A percentile compares a stretch with the other conserved stretches of the same genome.
Evolutionary conservation across 1,139 yeast genomes (phyloP).

Genomic region (Blastobotrys aristatus): DNA sequence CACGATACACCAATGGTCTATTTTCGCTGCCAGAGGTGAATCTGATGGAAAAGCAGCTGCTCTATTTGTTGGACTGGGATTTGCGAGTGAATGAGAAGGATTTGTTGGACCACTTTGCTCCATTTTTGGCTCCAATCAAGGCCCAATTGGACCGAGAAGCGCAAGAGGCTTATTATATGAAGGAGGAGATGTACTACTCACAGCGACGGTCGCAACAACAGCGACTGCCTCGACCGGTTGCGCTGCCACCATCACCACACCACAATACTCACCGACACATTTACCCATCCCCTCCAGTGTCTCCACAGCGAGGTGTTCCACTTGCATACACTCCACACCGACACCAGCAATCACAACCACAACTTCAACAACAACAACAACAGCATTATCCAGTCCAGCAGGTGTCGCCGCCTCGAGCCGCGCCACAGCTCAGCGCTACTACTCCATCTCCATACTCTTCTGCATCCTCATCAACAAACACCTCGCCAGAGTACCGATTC

Average conservation of each 20-base stretch:
- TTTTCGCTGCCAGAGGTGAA: slow-evolving; percentile 74
- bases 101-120: slow-evolving; percentile 60
- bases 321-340: background rate
- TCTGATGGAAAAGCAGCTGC: slow-evolving; percentile 83
- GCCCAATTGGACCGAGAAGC: slow-evolving; percentile 25
- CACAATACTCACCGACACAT: background rate
- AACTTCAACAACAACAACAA: background rate
- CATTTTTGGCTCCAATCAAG: slow-evolving; percentile 72
- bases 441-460: slow-evolving; percentile 17
- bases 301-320: slow-evolving; percentile 12
- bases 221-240: slow-evolving; percentile 11
- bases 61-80: slow-evolving; percentile 80
- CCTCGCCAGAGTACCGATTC: slow-evolving; percentile 18
- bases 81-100: slow-evolving; percentile 65
- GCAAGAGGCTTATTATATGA: slow-evolving; percentile 11
- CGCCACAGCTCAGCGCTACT: slow-evolving; percentile 11
- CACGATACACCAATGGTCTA: slow-evolving; percentile 80
- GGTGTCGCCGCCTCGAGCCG: slow-evolving; percentile 9
- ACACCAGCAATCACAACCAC: background rate
- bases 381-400: slow-evolving; percentile 8
- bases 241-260: slow-evolving; percentile 9
- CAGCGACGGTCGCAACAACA: slow-evolving; percentile 1
- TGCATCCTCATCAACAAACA: slow-evolving; percentile 14
- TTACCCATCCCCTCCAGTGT: slow-evolving; percentile 17
- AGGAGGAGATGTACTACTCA: slow-evolving; percentile 6